A percentile compares a stretch with the other conserved stretches of the same genome.
phyloP scores from a whole-genome alignment of 2,329 filamentous ascomycete species.

The Colletotrichum falcatum region DNA sequence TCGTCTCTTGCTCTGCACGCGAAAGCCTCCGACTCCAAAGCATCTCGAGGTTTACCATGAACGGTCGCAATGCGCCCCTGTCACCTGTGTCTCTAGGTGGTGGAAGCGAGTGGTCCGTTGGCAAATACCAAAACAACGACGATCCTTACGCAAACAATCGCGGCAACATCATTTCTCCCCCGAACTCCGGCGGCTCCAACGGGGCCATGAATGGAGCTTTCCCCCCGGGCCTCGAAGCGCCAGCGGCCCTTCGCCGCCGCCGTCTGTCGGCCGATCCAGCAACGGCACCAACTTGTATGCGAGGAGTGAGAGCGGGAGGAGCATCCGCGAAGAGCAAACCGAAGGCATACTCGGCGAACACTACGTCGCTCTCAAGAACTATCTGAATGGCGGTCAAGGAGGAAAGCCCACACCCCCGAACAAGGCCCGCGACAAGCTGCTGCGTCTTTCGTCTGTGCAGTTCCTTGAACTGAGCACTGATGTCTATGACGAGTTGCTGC shows the following conservation, averaged over 20 bases:
- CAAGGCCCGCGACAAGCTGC: constrained; percentile 92
- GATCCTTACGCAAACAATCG: constrained; percentile 65
- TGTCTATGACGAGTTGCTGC: constrained; percentile 93
- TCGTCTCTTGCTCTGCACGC: constrained; percentile 43
- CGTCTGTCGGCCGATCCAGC: constrained; percentile 87
- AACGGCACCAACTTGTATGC: constrained; percentile 79
- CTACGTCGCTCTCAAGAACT: constrained; percentile 82
- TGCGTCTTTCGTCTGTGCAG: constrained; percentile 89
- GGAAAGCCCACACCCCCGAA: constrained; percentile 81
- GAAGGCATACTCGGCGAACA: constrained; percentile 79
- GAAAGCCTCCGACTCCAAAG: constrained; percentile 20
- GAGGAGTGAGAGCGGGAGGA: constrained; percentile 74
- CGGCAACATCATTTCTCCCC: constrained; percentile 75
- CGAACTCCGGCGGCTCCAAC: constrained; percentile 73
- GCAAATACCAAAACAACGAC: constrained; percentile 71
- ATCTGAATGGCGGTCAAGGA: constrained; percentile 82
- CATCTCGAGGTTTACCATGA: constrained; percentile 64
- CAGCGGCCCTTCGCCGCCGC: constrained; percentile 83
- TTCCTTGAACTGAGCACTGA: constrained; percentile 98
- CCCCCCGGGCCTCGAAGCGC: constrained; percentile 67
- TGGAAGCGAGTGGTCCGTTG: constrained; percentile 85
- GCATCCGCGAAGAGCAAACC: constrained; percentile 68
- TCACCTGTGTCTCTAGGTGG: constrained; percentile 86
- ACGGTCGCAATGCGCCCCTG: constrained; percentile 79
- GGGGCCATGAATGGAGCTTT: constrained; percentile 69